These are phyloP conservation scores for Paramyrothecium sp. DNA, from an alignment of 2,329 filamentous ascomycete genomes.

Conservation along the genomic window DNA sequence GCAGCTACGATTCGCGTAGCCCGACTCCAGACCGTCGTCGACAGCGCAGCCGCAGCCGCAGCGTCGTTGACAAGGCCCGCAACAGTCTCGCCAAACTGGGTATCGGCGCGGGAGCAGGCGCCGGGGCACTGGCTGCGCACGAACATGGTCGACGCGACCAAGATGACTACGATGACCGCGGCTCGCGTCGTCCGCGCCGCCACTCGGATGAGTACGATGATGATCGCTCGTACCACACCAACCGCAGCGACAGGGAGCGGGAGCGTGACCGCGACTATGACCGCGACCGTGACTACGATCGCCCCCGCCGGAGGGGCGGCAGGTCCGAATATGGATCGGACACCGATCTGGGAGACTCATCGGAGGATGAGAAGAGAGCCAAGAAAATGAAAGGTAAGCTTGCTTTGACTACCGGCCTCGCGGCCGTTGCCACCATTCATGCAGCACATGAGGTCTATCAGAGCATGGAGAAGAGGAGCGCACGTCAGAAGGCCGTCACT, in stretches of 20 bases:
- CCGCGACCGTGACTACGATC: slow-evolving; percentile 3
- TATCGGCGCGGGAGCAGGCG: slow-evolving; percentile 46
- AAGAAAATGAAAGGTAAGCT: slow-evolving; percentile 64
- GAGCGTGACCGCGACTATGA: slow-evolving; percentile 13
- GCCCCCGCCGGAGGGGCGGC: slow-evolving; percentile 30
- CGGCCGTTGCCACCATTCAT: slow-evolving; percentile 59
- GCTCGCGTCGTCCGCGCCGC: slow-evolving; percentile 35
- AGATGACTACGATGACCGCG: slow-evolving; percentile 43
- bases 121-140: slow-evolving; percentile 30
- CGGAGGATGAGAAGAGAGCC: slow-evolving; percentile 52
- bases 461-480: slow-evolving; percentile 56
- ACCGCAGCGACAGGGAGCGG: slow-evolving; percentile 30
- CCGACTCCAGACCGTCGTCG: slow-evolving; percentile 45
- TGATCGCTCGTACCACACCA: slow-evolving; percentile 39
- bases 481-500: slow-evolving; percentile 51
- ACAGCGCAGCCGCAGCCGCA: slow-evolving; percentile 57
- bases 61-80: slow-evolving; percentile 62
- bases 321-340: slow-evolving; percentile 49
- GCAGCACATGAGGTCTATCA: slow-evolving; percentile 58
- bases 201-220: slow-evolving; percentile 48
- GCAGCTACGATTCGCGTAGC: slow-evolving; percentile 44
- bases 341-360: slow-evolving; percentile 56
- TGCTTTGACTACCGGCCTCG: slow-evolving; percentile 54
- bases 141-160: slow-evolving; percentile 38
- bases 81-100: slow-evolving; percentile 62